Evolutionary conservation across 1,284 basidiomycete species (phyloP).

Genomic region (Malassezia equina): DNA sequence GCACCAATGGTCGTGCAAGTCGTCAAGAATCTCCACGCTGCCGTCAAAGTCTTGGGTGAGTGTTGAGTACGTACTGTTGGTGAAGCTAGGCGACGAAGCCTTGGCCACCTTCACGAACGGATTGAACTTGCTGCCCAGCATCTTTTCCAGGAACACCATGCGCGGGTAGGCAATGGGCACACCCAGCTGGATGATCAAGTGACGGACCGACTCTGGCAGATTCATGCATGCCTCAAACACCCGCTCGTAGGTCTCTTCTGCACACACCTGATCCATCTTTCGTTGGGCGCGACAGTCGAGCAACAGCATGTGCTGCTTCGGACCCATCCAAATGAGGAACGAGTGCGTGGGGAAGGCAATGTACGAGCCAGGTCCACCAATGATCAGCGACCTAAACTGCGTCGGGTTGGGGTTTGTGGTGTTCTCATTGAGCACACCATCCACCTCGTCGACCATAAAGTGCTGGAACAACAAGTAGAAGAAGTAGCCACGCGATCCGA

Average conservation of each 20-base stretch:
- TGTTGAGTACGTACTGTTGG: constrained; percentile 20
- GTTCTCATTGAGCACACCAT: constrained; percentile 24
- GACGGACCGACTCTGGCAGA: constrained; percentile 36
- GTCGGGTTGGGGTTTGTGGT: constrained; percentile 20
- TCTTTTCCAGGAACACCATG: constrained; percentile 44
- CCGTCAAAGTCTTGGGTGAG: constrained; percentile 37
- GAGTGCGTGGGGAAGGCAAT: constrained; percentile 40
- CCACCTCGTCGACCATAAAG: constrained; percentile 37
- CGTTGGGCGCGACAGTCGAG: constrained; percentile 45
- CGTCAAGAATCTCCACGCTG: constrained; percentile 46
- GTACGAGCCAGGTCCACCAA: constrained; percentile 35
- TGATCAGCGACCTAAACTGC: constrained; percentile 25
- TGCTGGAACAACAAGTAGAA: constrained; percentile 47
- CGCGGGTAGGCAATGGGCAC: constrained; percentile 46
- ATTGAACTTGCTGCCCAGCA: constrained; percentile 35
- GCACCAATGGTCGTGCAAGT: constrained; percentile 65
- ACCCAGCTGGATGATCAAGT: constrained; percentile 44
- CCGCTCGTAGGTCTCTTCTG: constrained; percentile 31
- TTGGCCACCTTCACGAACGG: constrained; percentile 43
- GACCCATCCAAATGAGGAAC: constrained; percentile 40
- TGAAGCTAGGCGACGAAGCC: constrained; percentile 30
- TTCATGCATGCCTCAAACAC: constrained; percentile 28
- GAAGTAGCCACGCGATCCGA: constrained; percentile 37
- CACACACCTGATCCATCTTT: constrained; percentile 41
- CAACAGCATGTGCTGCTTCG: constrained; percentile 41